These are phyloP conservation scores for Cryptococcus maquisensis DNA, from an alignment of 1,284 basidiomycete genomes.

Conservation along the genomic window DNA sequence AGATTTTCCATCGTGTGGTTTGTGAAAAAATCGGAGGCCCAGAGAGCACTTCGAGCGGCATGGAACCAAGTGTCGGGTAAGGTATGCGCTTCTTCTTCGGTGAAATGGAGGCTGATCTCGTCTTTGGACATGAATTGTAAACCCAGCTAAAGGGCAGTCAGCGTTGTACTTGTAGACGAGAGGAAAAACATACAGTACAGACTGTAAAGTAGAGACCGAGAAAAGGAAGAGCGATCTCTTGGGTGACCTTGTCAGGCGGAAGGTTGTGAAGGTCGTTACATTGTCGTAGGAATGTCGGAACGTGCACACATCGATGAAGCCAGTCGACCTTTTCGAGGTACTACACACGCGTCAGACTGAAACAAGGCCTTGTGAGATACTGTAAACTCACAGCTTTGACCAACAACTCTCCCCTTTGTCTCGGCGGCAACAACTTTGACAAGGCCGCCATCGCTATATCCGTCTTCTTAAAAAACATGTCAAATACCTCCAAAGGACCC, in stretches of 20 bases:
- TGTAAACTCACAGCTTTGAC: constrained; percentile 40
- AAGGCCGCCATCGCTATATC: constrained; percentile 44
- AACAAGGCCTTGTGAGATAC: neutral
- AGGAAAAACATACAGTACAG: constrained; percentile 34
- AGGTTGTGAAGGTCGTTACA: constrained; percentile 48
- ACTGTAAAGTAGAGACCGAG: constrained; percentile 45
- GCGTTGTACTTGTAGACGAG: neutral
- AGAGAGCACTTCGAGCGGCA: constrained; percentile 42
- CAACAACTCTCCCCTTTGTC: constrained; percentile 42
- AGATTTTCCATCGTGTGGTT: constrained; percentile 45
- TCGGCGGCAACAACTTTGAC: constrained; percentile 41
- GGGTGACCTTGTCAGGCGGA: constrained; percentile 35
- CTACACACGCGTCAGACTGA: constrained; percentile 6
- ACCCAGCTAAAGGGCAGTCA: constrained; percentile 32
- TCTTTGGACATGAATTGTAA: constrained; percentile 46
- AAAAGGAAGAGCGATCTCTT: constrained; percentile 47
- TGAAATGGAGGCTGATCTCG: constrained; percentile 42
- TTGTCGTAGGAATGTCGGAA: constrained; percentile 46
- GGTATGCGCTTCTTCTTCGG: constrained; percentile 35
- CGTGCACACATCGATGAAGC: constrained; percentile 49
- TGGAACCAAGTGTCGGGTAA: constrained; percentile 45
- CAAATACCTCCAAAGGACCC: constrained; percentile 44
- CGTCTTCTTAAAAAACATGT: constrained; percentile 42
- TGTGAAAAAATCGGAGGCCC: constrained; percentile 48
- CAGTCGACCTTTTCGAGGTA: constrained; percentile 48